A percentile compares a stretch with the other conserved stretches of the same genome.
Evolutionary conservation across 148 eudicot genomes (phyloP).

Genomic region (Oxyria digyna): DNA sequence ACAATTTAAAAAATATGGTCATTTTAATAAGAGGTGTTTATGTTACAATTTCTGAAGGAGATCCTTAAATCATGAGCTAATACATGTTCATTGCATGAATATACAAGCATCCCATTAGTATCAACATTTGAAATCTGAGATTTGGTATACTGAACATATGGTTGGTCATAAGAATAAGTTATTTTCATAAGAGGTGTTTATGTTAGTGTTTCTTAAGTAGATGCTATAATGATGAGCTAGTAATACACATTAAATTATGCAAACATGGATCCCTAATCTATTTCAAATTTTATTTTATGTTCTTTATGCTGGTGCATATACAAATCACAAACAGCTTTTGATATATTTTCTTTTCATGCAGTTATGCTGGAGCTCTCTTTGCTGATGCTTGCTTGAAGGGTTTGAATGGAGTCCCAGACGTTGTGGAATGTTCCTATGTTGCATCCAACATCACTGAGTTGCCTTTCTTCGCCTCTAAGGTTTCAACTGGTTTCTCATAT

Average conservation of each 20-base stretch:
- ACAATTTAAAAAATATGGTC: not conserved
- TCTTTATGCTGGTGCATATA: not conserved
- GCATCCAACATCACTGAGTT: constrained; percentile 62
- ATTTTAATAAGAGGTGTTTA: not conserved
- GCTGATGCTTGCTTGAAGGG: constrained; percentile 99
- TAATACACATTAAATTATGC: not conserved
- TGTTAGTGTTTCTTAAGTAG: not conserved
- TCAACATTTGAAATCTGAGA: too few species aligned
- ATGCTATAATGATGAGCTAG: not conserved
- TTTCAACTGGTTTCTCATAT: too few species aligned
- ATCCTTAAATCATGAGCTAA: not conserved
- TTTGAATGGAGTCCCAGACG: constrained; percentile 95
- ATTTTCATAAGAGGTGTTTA: too few species aligned
- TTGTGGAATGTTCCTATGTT: constrained; percentile 82
- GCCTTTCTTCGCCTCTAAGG: constrained; percentile 98
- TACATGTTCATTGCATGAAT: too few species aligned
- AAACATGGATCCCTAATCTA: not conserved
- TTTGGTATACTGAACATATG: too few species aligned
- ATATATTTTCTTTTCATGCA: constrained; percentile 17
- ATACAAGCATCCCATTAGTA: too few species aligned
- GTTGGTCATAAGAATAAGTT: too few species aligned
- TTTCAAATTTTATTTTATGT: not conserved
- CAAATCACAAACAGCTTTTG: not conserved
- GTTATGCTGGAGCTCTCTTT: constrained; percentile 93
- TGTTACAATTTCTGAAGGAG: not conserved